These are phyloP conservation scores for Prunus mongolica DNA, from an alignment of 306 rosid genomes.

Conservation along the genomic window DNA sequence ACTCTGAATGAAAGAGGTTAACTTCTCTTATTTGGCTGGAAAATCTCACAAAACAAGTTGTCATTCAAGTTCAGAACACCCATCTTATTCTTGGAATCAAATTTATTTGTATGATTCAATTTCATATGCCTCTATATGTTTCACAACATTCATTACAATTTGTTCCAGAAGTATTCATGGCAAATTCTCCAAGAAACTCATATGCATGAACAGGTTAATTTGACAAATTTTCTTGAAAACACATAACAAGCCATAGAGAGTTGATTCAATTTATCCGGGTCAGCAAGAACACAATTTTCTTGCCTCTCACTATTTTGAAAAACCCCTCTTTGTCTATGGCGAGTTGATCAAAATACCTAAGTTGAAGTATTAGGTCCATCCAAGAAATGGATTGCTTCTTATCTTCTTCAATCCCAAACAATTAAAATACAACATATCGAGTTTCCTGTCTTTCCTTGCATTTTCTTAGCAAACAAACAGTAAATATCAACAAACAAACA, in stretches of 20 bases:
- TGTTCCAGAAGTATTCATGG: not conserved
- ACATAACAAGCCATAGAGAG: not conserved
- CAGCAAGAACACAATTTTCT: slow-evolving; percentile 5
- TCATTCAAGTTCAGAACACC: not conserved
- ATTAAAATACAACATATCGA: not conserved
- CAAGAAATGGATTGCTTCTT: not conserved
- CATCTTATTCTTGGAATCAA: not conserved
- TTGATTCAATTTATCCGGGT: not conserved
- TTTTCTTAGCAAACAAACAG: slow-evolving; percentile 8
- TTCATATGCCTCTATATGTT: not conserved
- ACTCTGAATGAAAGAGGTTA: not conserved
- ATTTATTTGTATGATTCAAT: not conserved
- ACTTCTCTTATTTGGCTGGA: not conserved
- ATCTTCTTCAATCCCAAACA: not conserved
- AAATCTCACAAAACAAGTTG: not conserved
- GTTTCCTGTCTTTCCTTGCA: not conserved
- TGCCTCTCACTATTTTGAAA: not conserved
- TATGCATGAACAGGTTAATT: not conserved
- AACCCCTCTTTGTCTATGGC: not conserved
- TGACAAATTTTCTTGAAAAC: not conserved
- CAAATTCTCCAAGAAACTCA: not conserved
- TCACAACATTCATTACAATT: not conserved
- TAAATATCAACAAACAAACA: slow-evolving; percentile 12
- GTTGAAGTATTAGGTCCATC: not conserved
- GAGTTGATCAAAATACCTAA: not conserved